Base-by-base conservation (phyloP, 1,284 basidiomycete species). In the Sanghuangporus baumii region DNA sequence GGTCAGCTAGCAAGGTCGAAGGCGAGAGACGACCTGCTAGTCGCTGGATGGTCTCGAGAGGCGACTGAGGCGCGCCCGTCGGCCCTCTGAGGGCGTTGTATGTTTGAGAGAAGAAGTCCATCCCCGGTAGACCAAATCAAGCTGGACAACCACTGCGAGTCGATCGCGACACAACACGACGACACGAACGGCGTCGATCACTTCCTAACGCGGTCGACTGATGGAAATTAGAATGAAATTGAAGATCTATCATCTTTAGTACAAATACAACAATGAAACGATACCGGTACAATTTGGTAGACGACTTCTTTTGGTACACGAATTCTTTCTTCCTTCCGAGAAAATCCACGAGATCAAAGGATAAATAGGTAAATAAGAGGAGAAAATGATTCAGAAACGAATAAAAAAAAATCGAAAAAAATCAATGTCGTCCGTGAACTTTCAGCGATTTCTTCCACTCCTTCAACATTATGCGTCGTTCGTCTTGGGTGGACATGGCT, bases 21-120 rank as follows among this genome's bases (percentile, higher is more conserved):
- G 93, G 93, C 36, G 93, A 89, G 41, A 99, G 86, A 56, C 94
- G 81, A 72, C 97, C 94, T 67, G 89, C 90, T 64, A 98, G 88
- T 67, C 89, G 88, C 54, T 85, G 82, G 69, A 98, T 93, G 18
- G 94, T 95, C 65, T 94, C 92, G 16, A 83, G 77, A 0, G 95
- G 84, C 0, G 90, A 91, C 74, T 97, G 94, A 1, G 88, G 86
- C 51, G 83, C 85, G 7, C 88, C 89, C 5, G 86, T 84, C 12
- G 89, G 89, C 34, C 89, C 89, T 64, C 89, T 82, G 50, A 93
- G 82, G 63, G 90, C 89, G 57, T 88, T 85, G 75, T 91, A 91
- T 5, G 88, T 90, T 73, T 91, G 87, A 11, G 85, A 87, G 71
- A 92, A 75, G 77, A 93, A 93, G 65, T 91, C 89, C 90, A 92